Conservation (phyloP, 179 eudicot species). For the Amaranthus tricolor region DNA sequence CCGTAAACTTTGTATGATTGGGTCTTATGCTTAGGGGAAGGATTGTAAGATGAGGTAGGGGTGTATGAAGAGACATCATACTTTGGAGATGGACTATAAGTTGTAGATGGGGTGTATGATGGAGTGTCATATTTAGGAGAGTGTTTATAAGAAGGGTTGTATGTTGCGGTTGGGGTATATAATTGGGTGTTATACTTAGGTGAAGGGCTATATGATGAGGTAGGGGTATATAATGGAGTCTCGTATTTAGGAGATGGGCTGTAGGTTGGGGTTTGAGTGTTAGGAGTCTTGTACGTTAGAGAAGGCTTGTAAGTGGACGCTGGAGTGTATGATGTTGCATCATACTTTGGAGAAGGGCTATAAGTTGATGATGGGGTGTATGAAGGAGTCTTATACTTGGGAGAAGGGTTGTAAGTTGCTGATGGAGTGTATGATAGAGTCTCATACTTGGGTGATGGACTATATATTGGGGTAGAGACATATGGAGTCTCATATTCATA, state of each 20-base stretch:
- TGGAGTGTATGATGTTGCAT: not conserved
- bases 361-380: not conserved
- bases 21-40: not conserved
- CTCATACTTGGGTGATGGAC: too few relatives aligned
- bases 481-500: too few relatives aligned
- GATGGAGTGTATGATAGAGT: not conserved
- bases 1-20: conserved; percentile 5
- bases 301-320: not conserved
- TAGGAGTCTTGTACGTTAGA: not conserved
- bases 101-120: conserved; percentile 5
- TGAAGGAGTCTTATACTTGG: not conserved
- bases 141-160: too few relatives aligned
- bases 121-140: too few relatives aligned
- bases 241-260: conserved; percentile 12
- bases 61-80: not conserved
- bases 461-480: too few relatives aligned
- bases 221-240: not conserved
- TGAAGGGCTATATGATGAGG: too few relatives aligned
- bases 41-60: not conserved
- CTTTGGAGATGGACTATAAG: not conserved
- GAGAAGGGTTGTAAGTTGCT: not conserved
- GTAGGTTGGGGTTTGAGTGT: not conserved
- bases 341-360: not conserved
- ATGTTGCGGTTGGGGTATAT: too few relatives aligned
- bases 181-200: too few relatives aligned